Evolutionary conservation across 1,284 basidiomycete species (phyloP).

Genomic region (Puccinia horiana): DNA sequence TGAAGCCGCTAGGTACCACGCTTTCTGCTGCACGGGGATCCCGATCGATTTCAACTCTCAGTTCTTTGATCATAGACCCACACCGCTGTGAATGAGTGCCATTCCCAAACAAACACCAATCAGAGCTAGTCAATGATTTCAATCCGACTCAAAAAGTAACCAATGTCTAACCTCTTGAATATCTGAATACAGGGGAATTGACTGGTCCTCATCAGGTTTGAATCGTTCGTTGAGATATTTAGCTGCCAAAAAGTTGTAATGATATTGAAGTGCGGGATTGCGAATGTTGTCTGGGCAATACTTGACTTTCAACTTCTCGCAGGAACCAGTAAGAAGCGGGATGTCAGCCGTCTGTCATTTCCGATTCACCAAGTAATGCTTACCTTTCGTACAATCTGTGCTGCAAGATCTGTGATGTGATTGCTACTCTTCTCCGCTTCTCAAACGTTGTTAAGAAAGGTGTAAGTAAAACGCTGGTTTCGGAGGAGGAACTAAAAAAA

Average conservation of each 20-base stretch:
- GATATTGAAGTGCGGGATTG: constrained; percentile 68
- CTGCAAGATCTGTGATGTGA: neutral
- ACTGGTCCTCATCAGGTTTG: constrained; percentile 71
- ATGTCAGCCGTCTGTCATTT: neutral
- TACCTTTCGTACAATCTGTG: constrained; percentile 23
- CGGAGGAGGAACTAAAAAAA: neutral
- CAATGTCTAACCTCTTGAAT: constrained; percentile 65
- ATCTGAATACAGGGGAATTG: constrained; percentile 72
- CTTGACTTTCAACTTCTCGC: constrained; percentile 21
- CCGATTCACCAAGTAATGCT: neutral
- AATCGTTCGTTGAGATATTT: constrained; percentile 76
- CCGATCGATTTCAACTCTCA: constrained; percentile 70
- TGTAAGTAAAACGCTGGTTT: neutral
- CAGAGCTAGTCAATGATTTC: neutral
- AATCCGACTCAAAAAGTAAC: neutral
- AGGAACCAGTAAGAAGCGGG: neutral
- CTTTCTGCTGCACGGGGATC: constrained; percentile 12
- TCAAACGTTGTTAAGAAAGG: neutral
- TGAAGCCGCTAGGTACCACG: neutral
- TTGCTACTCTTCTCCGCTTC: neutral
- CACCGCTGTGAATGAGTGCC: constrained; percentile 64
- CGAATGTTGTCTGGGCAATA: constrained; percentile 4
- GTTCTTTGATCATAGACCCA: constrained; percentile 71
- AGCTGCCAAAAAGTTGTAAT: constrained; percentile 86
- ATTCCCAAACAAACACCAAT: neutral